phyloP scores from a whole-genome alignment of 2,329 filamentous ascomycete species.

The Trichoderma simmonsii region DNA sequence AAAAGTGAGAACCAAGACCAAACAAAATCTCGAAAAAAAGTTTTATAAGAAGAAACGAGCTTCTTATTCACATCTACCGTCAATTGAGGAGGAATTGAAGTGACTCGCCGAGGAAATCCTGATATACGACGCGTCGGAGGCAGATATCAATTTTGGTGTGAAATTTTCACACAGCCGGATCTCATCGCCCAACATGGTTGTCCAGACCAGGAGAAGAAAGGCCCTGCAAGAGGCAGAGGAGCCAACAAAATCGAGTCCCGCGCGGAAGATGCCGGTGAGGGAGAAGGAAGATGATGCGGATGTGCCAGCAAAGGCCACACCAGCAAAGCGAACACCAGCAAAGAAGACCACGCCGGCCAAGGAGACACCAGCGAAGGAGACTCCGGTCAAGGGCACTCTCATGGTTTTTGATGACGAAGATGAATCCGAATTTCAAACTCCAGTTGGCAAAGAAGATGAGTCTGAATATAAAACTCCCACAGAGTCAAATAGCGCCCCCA shows the following conservation, averaged over 20 bases:
- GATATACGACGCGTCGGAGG: not conserved
- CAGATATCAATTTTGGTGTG: not conserved
- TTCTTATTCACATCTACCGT: not conserved
- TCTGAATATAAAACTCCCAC: slow-evolving; percentile 12
- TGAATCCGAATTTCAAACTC: slow-evolving; percentile 20
- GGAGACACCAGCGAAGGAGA: not conserved
- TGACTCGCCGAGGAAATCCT: no score
- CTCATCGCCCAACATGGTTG: slow-evolving; percentile 20
- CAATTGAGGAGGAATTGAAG: not conserved
- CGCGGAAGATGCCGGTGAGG: slow-evolving; percentile 35
- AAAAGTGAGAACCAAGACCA: not conserved
- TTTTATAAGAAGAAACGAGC: not conserved
- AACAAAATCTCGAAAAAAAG: not conserved
- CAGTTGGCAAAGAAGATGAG: slow-evolving; percentile 14
- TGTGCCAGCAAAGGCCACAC: slow-evolving; percentile 4
- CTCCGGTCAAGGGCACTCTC: slow-evolving; percentile 27
- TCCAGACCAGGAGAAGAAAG: slow-evolving; percentile 31
- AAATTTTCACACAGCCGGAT: slow-evolving; percentile 1
- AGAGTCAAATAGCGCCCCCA: not conserved
- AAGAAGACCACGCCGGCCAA: not conserved
- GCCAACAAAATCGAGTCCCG: slow-evolving; percentile 21
- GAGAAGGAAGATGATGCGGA: slow-evolving; percentile 30
- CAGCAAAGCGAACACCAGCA: not conserved
- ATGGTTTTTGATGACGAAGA: slow-evolving; percentile 37
- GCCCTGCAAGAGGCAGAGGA: slow-evolving; percentile 23